Conservation (phyloP, 106 monocot species). For the Dendrobium catenatum region DNA sequence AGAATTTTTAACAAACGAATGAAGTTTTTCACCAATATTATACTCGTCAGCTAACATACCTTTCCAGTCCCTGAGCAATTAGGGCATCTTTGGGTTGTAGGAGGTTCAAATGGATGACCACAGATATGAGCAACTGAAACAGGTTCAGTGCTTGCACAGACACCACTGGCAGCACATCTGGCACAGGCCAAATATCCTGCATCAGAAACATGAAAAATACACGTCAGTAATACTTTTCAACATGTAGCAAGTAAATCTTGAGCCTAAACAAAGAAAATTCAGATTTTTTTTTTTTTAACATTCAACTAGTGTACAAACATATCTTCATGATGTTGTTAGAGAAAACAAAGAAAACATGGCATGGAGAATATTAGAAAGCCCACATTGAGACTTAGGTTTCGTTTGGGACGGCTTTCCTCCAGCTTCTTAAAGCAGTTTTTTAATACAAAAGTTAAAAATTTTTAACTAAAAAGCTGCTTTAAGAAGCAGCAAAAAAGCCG, state of each 20-base stretch:
- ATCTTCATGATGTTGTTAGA: no score
- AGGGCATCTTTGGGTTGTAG: slow-evolving; percentile 51
- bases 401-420: no score
- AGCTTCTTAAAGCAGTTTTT: no score
- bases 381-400: not conserved
- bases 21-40: no score
- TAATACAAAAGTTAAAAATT: no score
- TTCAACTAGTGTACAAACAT: no score
- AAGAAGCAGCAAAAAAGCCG: no score
- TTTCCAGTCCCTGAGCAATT: slow-evolving; percentile 87
- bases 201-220: not conserved
- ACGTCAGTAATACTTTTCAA: not conserved
- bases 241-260: not conserved
- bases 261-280: not conserved
- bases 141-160: slow-evolving; percentile 36
- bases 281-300: not conserved
- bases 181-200: slow-evolving; percentile 88
- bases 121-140: slow-evolving; percentile 32
- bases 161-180: slow-evolving; percentile 69
- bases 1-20: no score
- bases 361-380: not conserved
- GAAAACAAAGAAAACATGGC: not conserved
- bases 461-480: no score
- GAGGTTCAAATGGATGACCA: slow-evolving; percentile 39
- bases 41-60: slow-evolving; percentile 25